Percentiles rank a stretch among this genome's conserved stretches.
These are phyloP conservation scores for Tolypocladium cylindrosporum DNA, from an alignment of 2,329 filamentous ascomycete genomes.

Conservation along the genomic window DNA sequence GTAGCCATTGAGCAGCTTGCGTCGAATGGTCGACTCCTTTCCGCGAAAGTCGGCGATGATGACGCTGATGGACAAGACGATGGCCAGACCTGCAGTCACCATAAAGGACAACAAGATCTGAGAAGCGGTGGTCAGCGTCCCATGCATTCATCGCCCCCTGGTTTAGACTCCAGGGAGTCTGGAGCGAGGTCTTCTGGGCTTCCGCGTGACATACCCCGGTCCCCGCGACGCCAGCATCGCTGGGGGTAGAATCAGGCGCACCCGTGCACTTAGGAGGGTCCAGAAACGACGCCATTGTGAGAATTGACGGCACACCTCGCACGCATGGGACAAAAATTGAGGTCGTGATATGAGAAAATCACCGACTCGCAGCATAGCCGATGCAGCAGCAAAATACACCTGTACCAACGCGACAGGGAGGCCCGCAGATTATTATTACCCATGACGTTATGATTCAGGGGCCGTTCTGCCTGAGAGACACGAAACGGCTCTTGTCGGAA, in stretches of 20 bases:
- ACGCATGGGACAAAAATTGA: not conserved
- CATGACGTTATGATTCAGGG: not conserved
- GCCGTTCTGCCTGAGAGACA: not conserved
- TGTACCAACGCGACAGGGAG: not conserved
- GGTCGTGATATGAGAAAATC: not conserved
- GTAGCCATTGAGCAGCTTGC: slow-evolving; percentile 55
- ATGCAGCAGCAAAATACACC: not conserved
- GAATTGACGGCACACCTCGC: not conserved
- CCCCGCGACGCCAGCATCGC: slow-evolving; percentile 49
- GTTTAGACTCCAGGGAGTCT: not conserved
- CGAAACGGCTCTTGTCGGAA: not conserved
- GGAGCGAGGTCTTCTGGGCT: slow-evolving; percentile 10
- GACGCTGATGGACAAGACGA: slow-evolving; percentile 44
- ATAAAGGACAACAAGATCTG: slow-evolving; percentile 57
- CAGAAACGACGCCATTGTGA: slow-evolving; percentile 1
- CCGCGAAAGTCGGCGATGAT: slow-evolving; percentile 42
- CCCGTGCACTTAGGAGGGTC: slow-evolving; percentile 25
- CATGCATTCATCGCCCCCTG: not conserved
- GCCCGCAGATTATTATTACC: not conserved
- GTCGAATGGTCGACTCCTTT: slow-evolving; percentile 41
- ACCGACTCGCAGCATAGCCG: not conserved
- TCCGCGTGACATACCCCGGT: slow-evolving; percentile 30
- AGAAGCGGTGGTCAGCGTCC: not conserved
- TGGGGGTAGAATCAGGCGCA: slow-evolving; percentile 31
- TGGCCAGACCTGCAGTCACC: slow-evolving; percentile 48